Base-by-base conservation (phyloP, 495 filamentous ascomycete species). In the Neurospora africana region DNA sequence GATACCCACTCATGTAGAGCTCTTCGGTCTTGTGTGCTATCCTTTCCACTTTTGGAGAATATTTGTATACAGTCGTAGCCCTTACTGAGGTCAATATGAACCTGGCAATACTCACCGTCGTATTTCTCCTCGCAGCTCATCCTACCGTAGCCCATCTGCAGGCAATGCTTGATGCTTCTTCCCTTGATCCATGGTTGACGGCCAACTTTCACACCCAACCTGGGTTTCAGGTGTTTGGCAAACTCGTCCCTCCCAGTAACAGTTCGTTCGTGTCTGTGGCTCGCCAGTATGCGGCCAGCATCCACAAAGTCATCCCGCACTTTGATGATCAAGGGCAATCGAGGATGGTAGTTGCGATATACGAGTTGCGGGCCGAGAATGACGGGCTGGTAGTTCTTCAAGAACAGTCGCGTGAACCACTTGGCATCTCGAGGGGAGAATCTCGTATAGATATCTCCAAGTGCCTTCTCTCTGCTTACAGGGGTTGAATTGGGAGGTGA, bases 11-110 rank as follows among this genome's bases (percentile, higher is more conserved):
- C 79, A 72, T 92, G 87, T 21, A 95, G 79, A 10, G 82, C 85
- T 30, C 76, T 76, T 36, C 91, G 86, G 79, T 96, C 93, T 65
- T 78, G 69, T 0, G 93, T 97, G 9, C 93, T 94, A 73, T 97
- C 92, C 76, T 94, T 95, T 43, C 93, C 93, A 73, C 92, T 94
- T 80, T 97, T 97, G 10, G 92, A 95, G 77, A 96, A 96, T 36
- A 97, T 92, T 65, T 90, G 89, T 10, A 97, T 89, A 38, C 85
- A 83, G 4, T 84, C 70, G 0, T 76, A 76, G 9, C 75, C 76
- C 61, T 86, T 89, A 4, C 83, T 82, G 21, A 93, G 82, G 72
- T 96, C 89, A 27, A 97, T 86, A 72, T 97, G 93, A 35, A 97
- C 89, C 76, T 96, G 92, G 75, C 92, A 94, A 72, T 95, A 95